Evolutionary conservation across 2,329 filamentous ascomycete genomes (phyloP).

Genomic region (Penicillium glabrum): DNA sequence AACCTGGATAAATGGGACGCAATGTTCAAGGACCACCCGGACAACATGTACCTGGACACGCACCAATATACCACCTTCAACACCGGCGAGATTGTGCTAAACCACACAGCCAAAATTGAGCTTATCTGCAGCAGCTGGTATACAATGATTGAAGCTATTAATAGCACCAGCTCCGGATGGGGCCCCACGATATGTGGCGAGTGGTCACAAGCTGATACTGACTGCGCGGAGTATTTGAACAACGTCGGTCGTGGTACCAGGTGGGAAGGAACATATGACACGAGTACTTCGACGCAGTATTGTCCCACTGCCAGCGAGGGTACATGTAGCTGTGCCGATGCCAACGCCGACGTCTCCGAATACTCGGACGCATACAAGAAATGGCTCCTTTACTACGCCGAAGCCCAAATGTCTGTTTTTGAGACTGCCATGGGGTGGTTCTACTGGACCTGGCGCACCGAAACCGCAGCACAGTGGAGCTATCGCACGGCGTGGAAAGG

Average conservation of each 20-base stretch:
- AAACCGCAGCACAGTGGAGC: constrained; percentile 85
- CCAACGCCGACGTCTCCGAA: constrained; percentile 69
- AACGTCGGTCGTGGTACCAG: constrained; percentile 85
- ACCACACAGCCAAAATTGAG: constrained; percentile 78
- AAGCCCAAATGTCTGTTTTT: constrained; percentile 94
- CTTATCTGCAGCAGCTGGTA: constrained; percentile 90
- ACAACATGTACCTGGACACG: constrained; percentile 80
- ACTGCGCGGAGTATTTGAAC: constrained; percentile 84
- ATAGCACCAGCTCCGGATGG: constrained; percentile 75
- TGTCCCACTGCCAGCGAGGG: constrained; percentile 66
- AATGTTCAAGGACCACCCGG: constrained; percentile 67
- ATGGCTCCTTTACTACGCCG: constrained; percentile 85
- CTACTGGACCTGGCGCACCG: constrained; percentile 98
- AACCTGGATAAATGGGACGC: constrained; percentile 90
- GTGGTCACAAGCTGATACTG: constrained; percentile 96
- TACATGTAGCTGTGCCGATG: constrained; percentile 69
- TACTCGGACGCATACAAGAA: constrained; percentile 77
- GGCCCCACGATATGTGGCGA: constrained; percentile 94
- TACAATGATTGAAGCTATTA: constrained; percentile 69
- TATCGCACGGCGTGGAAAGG: constrained; percentile 63
- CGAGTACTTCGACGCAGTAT: constrained; percentile 68
- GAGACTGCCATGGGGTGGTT: constrained; percentile 97
- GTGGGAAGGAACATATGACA: constrained; percentile 79
- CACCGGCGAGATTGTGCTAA: constrained; percentile 75
- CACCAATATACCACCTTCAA: constrained; percentile 99